These are phyloP conservation scores for Lichtheimia ornata DNA, from an alignment of 371 early-diverging fungal species.

Conservation along the genomic window DNA sequence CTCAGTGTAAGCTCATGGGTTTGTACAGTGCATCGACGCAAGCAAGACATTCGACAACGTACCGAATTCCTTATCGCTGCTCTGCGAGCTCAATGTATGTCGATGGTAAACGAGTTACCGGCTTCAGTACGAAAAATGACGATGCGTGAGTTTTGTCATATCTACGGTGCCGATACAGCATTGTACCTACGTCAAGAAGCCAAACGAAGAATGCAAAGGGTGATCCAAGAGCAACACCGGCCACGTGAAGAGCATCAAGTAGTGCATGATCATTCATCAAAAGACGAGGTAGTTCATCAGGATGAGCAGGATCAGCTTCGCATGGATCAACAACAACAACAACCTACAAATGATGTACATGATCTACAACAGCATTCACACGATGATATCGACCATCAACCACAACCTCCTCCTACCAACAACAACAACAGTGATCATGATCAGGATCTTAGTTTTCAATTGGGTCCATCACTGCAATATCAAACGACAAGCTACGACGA, in stretches of 20 bases:
- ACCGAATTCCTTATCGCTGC: slow-evolving; percentile 28
- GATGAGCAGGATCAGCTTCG: no score
- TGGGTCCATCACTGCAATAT: no score
- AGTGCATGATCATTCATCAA: no score
- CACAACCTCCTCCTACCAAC: no score
- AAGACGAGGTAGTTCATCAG: no score
- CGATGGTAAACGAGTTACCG: slow-evolving; percentile 27
- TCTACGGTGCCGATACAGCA: slow-evolving; percentile 21
- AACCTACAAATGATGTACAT: not conserved
- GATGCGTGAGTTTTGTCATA: slow-evolving; percentile 33
- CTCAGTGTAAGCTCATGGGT: no score
- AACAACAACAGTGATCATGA: no score
- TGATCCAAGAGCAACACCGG: not conserved
- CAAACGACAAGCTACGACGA: no score
- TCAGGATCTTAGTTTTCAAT: no score
- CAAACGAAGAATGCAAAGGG: slow-evolving; percentile 3
- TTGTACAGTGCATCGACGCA: slow-evolving; percentile 24
- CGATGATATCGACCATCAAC: no score
- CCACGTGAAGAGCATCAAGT: not conserved
- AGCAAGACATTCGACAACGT: slow-evolving; percentile 29
- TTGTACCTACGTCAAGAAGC: slow-evolving; percentile 17
- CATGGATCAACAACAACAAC: no score
- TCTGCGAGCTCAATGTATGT: slow-evolving; percentile 30
- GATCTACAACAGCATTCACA: not conserved
- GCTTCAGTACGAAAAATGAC: slow-evolving; percentile 24